A percentile compares a stretch with the other conserved stretches of the same genome.
These are phyloP conservation scores for Heterobasidion occidentale DNA, from an alignment of 1,284 basidiomycete species.

Conservation along the genomic window DNA sequence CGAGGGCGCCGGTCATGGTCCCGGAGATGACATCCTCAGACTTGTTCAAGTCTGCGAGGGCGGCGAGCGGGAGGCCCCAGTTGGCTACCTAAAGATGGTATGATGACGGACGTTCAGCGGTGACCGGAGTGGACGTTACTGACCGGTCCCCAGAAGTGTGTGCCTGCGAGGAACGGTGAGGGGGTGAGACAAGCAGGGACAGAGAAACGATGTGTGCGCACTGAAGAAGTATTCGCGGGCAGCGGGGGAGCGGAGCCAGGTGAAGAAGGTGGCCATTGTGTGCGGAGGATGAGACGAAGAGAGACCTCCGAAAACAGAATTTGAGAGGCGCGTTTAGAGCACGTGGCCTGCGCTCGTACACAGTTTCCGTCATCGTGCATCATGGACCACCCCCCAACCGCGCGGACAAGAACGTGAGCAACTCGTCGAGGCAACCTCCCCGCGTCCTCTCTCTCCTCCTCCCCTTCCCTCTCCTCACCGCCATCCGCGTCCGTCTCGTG, in stretches of 20 bases:
- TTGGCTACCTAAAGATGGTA: constrained; percentile 69
- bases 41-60: constrained; percentile 81
- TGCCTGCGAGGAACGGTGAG: constrained; percentile 44
- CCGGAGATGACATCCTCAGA: constrained; percentile 95
- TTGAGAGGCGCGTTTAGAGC: too few relatives aligned
- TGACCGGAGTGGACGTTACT: constrained; percentile 25
- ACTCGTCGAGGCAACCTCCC: not conserved
- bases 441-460: not conserved
- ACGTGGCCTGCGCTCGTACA: too few relatives aligned
- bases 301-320: not conserved
- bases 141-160: constrained; percentile 95
- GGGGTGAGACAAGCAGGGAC: not conserved
- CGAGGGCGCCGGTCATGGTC: constrained; percentile 88
- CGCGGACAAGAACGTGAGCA: not conserved
- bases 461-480: not conserved
- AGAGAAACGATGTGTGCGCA: constrained; percentile 31
- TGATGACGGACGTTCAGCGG: constrained; percentile 7
- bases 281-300: constrained; percentile 1
- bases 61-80: constrained; percentile 93
- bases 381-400: not conserved
- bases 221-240: constrained; percentile 92
- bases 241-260: constrained; percentile 84
- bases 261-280: constrained; percentile 72
- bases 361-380: too few relatives aligned
- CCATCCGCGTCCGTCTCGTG: not conserved